A percentile compares a stretch with the other conserved stretches of the same genome.
These are phyloP conservation scores for Scheffersomyces cryptocercus DNA, from an alignment of 1,139 yeast genomes.

Conservation along the genomic window DNA sequence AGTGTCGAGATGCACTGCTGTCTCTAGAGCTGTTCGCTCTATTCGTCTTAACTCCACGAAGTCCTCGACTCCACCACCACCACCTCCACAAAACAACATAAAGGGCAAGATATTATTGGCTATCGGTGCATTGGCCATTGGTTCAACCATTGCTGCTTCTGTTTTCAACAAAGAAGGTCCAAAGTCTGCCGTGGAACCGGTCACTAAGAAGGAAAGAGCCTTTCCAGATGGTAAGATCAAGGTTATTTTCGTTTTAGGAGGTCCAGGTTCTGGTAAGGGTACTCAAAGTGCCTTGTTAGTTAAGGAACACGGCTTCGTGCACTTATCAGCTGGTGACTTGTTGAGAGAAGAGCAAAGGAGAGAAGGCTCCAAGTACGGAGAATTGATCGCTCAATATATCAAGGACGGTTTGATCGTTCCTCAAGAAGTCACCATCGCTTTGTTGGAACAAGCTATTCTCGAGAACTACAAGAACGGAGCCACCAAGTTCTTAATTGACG, in stretches of 20 bases:
- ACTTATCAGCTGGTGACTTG: constrained; percentile 92
- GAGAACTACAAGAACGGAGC: constrained; percentile 53
- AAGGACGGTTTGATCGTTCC: constrained; percentile 92
- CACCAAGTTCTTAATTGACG: constrained; percentile 77
- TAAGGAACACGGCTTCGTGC: constrained; percentile 76
- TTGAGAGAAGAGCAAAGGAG: constrained; percentile 89
- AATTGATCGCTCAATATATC: constrained; percentile 78
- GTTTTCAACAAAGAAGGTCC: constrained; percentile 48
- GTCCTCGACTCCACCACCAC: constrained; percentile 14
- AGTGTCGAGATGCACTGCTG: constrained; percentile 2
- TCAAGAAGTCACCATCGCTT: constrained; percentile 87
- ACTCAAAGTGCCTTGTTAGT: constrained; percentile 92
- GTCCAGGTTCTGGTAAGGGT: constrained; percentile 96
- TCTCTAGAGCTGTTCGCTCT: neutral
- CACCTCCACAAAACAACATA: constrained; percentile 10
- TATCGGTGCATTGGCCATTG: constrained; percentile 43
- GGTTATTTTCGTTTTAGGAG: constrained; percentile 86
- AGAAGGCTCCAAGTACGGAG: constrained; percentile 81
- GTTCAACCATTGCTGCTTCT: constrained; percentile 48
- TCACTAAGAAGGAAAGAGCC: constrained; percentile 31
- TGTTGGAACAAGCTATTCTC: constrained; percentile 76
- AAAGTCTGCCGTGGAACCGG: constrained; percentile 48
- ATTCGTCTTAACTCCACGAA: constrained; percentile 20
- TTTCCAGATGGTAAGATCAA: constrained; percentile 66
- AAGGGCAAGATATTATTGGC: constrained; percentile 29